Evolutionary conservation across 192 early-diverging fungal genomes (phyloP).

Genomic region (Backusella sp.): DNA sequence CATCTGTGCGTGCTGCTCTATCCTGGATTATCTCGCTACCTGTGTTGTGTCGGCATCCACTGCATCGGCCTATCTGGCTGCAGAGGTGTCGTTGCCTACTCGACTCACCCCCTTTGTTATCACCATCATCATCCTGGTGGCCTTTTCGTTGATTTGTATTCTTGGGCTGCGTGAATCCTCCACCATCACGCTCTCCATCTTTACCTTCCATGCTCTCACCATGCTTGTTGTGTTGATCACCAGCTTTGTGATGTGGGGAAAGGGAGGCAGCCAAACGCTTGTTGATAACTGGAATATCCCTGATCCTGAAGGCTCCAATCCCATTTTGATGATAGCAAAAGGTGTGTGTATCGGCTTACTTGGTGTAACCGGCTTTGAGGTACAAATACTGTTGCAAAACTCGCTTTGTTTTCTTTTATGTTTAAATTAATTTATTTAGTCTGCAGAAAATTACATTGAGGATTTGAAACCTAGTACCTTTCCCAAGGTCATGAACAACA

Average conservation of each 20-base stretch:
- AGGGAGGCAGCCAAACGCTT: slow-evolving; percentile 36
- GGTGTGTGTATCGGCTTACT: slow-evolving; percentile 59
- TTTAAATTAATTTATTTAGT: slow-evolving; percentile 5
- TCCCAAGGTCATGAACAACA: slow-evolving; percentile 57
- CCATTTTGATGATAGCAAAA: slow-evolving; percentile 41
- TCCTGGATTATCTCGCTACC: slow-evolving; percentile 53
- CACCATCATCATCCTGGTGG: slow-evolving; percentile 43
- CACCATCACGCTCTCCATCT: slow-evolving; percentile 45
- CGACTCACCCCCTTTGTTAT: slow-evolving; percentile 38
- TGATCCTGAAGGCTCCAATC: slow-evolving; percentile 24
- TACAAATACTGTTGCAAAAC: background rate
- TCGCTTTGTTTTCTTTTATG: background rate
- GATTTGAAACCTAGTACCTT: slow-evolving; percentile 55
- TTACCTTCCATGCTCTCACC: slow-evolving; percentile 43
- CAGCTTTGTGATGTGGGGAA: slow-evolving; percentile 41
- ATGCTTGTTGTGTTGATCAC: slow-evolving; percentile 43
- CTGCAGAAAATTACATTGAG: slow-evolving; percentile 55
- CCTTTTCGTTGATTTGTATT: slow-evolving; percentile 47
- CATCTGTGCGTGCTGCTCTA: slow-evolving; percentile 42
- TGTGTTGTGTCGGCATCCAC: slow-evolving; percentile 53
- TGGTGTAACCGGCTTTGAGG: slow-evolving; percentile 52
- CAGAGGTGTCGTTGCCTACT: slow-evolving; percentile 35
- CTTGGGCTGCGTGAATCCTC: slow-evolving; percentile 53
- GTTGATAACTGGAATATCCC: slow-evolving; percentile 47
- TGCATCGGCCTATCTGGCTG: slow-evolving; percentile 47